Evolutionary conservation across 352 stramenopile genomes (phyloP).

Genomic region (Pythium periplocum): DNA sequence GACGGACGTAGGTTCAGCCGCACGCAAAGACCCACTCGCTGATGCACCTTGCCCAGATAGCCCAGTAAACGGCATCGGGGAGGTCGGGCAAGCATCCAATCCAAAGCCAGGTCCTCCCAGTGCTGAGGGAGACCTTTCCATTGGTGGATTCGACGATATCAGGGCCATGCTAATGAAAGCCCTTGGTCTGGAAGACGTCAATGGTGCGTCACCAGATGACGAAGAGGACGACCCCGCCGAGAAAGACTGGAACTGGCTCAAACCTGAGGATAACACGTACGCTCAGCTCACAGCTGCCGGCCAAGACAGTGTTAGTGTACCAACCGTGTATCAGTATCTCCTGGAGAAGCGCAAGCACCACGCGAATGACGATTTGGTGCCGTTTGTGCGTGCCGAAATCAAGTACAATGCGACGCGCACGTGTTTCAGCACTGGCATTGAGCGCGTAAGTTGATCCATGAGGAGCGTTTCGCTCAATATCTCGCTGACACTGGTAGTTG

Average conservation of each 20-base stretch:
- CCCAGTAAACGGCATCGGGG: too few species aligned
- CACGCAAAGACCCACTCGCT: too few species aligned
- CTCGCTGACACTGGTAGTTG: neutral
- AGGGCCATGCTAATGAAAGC: neutral
- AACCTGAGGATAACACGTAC: slow-evolving; percentile 6
- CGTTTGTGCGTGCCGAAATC: slow-evolving; percentile 1
- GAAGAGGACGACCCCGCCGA: neutral
- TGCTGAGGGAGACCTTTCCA: neutral
- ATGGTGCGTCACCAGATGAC: neutral
- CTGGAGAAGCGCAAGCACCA: neutral
- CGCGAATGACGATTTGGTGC: neutral
- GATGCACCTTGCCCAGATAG: too few species aligned
- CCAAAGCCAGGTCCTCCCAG: neutral
- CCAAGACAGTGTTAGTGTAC: slow-evolving; percentile 1
- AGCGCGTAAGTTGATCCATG: neutral
- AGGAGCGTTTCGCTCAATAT: neutral
- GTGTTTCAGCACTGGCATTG: slow-evolving; percentile 8
- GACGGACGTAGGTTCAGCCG: too few species aligned
- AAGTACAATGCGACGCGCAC: slow-evolving; percentile 9
- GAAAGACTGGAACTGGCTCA: slow-evolving; percentile 11
- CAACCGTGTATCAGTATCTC: slow-evolving; percentile 7
- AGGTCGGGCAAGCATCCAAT: too few species aligned
- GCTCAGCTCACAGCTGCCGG: neutral
- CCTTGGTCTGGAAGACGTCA: neutral
- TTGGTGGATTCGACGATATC: neutral